phyloP scores from a whole-genome alignment of 2,329 filamentous ascomycete species.

The Chrysoporthe deuterocubensis region DNA sequence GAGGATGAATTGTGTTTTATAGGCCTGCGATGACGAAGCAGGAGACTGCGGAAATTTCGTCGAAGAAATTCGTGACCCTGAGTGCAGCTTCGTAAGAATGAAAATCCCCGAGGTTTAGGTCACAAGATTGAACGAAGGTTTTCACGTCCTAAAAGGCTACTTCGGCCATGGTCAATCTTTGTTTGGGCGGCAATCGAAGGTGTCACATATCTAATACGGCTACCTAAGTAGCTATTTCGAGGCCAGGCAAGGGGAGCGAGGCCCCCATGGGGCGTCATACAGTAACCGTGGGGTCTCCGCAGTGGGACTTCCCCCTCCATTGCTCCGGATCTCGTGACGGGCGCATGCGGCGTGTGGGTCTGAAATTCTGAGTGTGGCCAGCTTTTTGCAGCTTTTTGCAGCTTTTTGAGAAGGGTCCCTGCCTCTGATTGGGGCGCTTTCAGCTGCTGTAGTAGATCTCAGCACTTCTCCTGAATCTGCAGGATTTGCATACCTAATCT shows the following conservation, averaged over 20 bases:
- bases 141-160: too few relatives aligned
- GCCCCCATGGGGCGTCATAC: neutral
- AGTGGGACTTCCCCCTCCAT: conserved; percentile 4
- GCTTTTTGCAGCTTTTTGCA: neutral
- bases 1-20: too few relatives aligned
- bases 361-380: neutral
- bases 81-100: too few relatives aligned
- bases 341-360: neutral
- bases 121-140: too few relatives aligned
- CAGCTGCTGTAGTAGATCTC: neutral
- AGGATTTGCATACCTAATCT: neutral
- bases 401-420: neutral
- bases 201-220: neutral
- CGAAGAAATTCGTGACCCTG: too few relatives aligned
- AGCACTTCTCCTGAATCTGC: neutral
- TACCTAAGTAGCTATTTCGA: neutral
- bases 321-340: neutral
- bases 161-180: too few relatives aligned
- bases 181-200: neutral
- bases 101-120: too few relatives aligned
- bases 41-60: too few relatives aligned
- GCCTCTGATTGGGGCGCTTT: conserved; percentile 14
- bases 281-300: conserved; percentile 2
- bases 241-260: neutral
- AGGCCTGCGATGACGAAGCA: too few relatives aligned